Evolutionary conservation across 257 asterid genomes (phyloP), one percentile per base, ranked within the genome.

Genomic region (Solanum tacnaense): DNA sequence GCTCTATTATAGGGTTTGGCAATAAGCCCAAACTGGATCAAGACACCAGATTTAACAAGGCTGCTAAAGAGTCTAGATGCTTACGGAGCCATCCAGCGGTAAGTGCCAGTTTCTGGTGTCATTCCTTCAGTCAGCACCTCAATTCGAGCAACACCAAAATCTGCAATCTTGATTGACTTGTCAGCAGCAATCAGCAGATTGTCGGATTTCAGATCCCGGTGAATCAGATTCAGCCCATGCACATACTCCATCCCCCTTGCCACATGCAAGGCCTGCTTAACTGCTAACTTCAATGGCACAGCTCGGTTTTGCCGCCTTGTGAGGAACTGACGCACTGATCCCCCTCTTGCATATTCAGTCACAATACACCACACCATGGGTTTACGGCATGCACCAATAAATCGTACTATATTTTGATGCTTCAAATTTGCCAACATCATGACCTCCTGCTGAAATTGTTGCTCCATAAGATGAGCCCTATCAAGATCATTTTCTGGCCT

Each of bases 41-140:
- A 46, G 67, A 79, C 85, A 29, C 41, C 85, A 31, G 68, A 82
- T 82, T 46, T 18, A 49, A 49, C 86, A 10, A 82, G 70, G 31
- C 70, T 18, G 15, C 36, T 84, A 89, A 10, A 62, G 71, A 20
- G 71, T 25, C 21, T 49, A 84, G 87, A 86, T 68, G 91, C 99
- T 97, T 94, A 97, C 99, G 99, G 99, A 71, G 99, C 99, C 99
- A 97, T 97, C 99, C 99, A 97, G 74, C 98, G 97, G 91, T 97
- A 97, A 16, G 99, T 97, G 86, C 99, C 98, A 7, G 99, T 97
- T 90, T 97, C 99, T 27, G 99, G 99, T 23, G 99, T 97, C 99
- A 97, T 97, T 85, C 98, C 99, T 92, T 97, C 98, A 13, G 98
- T 96, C 94, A 95, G 96, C 85, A 95, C 98, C 90, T 97, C 99